Base-by-base conservation (phyloP, 2,329 filamentous ascomycete species). In the Penicillium psychrosexuale region DNA sequence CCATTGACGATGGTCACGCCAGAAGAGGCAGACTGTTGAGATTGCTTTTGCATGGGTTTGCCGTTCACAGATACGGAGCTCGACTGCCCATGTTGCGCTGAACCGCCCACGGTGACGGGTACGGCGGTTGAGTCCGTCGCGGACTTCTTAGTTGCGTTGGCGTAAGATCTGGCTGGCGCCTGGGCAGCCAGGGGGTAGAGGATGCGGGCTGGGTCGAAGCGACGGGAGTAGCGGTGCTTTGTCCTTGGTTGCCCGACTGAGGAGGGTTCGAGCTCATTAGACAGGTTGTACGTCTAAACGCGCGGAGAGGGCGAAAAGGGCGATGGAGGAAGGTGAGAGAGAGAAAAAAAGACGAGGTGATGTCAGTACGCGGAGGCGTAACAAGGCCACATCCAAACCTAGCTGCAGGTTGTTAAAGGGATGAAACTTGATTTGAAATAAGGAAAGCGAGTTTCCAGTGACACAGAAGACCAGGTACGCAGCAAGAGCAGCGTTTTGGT, bases 51-150 rank as follows among this genome's bases (percentile, higher is more conserved):
- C 75, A 85, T 80, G 63, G 81, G 80, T 77, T 88, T 89, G 82
- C 90, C 90, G 83, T 96, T 96, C 83, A 95, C 84, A 74, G 90
- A 86, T 68, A 84, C 83, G 68, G 87, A 84, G 71, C 84, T 81
- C 73, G 83, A 75, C 69, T 84, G 82, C 75, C 80, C 80, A 81
- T 82, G 76, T 71, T 73, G 68, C 65, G 68, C 68, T 68, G 78
- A 74, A 68, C 77, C 78, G 73, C 80, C 78, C 75, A 80, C 77
- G 75, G 78, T 77, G 73, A 78, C 75, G 68, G 80, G 75, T 69
- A 78, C 75, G 71, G 76, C 75, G 68, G 73, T 69, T 63, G 73
- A 76, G 72, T 78, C 78, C 71, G 78, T 77, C 73, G 79, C 78
- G 68, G 77, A 77, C 73, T 82, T 83, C 74, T 82, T 83, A 72